Conservation (phyloP, 225 moss, liverwort and hornwort species). For the Sphagnum contortum region DNA sequence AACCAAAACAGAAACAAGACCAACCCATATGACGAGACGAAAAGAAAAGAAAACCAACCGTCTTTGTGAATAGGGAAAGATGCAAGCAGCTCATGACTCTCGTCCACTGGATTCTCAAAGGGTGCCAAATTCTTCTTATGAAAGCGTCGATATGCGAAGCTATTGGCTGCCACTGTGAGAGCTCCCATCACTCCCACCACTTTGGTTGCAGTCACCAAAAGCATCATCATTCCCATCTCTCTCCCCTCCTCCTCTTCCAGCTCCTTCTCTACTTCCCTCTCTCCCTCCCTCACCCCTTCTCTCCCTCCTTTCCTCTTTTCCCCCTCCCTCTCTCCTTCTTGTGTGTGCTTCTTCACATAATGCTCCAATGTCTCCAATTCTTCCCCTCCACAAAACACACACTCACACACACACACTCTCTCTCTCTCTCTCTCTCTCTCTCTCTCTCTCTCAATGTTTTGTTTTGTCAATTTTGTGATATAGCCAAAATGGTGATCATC, state of each 20-base stretch:
- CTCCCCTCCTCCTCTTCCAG: neutral
- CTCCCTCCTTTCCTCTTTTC: too few relatives aligned
- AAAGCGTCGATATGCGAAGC: constrained; percentile 66
- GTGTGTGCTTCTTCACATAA: too few relatives aligned
- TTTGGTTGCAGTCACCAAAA: constrained; percentile 82
- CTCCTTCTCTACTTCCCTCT: neutral
- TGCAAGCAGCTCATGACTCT: constrained; percentile 71
- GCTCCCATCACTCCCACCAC: constrained; percentile 65
- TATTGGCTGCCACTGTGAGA: constrained; percentile 69
- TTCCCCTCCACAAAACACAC: too few relatives aligned
- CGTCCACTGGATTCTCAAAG: constrained; percentile 66
- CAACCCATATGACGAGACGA: too few relatives aligned
- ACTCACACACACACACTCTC: too few relatives aligned
- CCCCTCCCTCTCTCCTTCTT: too few relatives aligned
- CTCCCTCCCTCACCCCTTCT: neutral
- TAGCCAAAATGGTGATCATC: too few relatives aligned
- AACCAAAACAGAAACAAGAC: too few relatives aligned
- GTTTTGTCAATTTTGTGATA: too few relatives aligned
- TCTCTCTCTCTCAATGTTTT: too few relatives aligned
- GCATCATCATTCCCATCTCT: constrained; percentile 74
- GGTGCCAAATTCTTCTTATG: constrained; percentile 54
- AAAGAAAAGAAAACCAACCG: constrained; percentile 23
- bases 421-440: too few relatives aligned
- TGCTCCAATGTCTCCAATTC: too few relatives aligned
- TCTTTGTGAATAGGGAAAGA: constrained; percentile 70